Conservation (phyloP, 1,139 yeast species). For the Debaryomyces singareniensis region DNA sequence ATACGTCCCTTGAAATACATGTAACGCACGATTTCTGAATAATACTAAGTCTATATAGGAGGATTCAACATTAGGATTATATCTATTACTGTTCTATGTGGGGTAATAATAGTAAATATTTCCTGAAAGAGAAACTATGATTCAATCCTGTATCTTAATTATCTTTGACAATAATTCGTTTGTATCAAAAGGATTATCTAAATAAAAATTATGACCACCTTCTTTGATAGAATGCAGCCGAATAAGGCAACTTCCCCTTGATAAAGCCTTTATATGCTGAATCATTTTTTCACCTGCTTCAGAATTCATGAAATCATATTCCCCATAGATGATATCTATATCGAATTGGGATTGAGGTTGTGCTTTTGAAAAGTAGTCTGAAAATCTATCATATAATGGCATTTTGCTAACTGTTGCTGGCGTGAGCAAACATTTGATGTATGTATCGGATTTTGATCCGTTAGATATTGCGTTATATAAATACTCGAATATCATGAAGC, state of each 20-base stretch:
- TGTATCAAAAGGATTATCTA: slow-evolving; percentile 50
- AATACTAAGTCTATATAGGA: too few species aligned
- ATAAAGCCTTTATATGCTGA: slow-evolving; percentile 21
- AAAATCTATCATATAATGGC: slow-evolving; percentile 65
- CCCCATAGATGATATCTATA: slow-evolving; percentile 65
- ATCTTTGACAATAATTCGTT: slow-evolving; percentile 21
- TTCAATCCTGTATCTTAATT: background rate
- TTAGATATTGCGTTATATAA: slow-evolving; percentile 55
- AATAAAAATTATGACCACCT: slow-evolving; percentile 43
- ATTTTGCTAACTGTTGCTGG: slow-evolving; percentile 74
- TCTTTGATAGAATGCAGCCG: slow-evolving; percentile 25
- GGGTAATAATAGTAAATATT: too few species aligned
- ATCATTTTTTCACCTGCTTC: slow-evolving; percentile 60
- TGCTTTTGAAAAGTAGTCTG: slow-evolving; percentile 15
- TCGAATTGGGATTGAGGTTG: slow-evolving; percentile 26
- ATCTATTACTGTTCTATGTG: too few species aligned
- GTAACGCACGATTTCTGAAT: too few species aligned
- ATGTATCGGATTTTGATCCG: slow-evolving; percentile 61
- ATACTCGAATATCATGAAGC: slow-evolving; percentile 46
- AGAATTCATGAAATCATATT: slow-evolving; percentile 80
- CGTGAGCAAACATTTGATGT: slow-evolving; percentile 56
- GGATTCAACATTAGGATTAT: too few species aligned
- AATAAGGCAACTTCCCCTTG: slow-evolving; percentile 8
- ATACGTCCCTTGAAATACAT: too few species aligned
- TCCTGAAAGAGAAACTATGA: too few species aligned